A percentile compares a stretch with the other conserved stretches of the same genome.
phyloP scores from a whole-genome alignment of 2,329 filamentous ascomycete species.

The Parafenestella ontariensis region DNA sequence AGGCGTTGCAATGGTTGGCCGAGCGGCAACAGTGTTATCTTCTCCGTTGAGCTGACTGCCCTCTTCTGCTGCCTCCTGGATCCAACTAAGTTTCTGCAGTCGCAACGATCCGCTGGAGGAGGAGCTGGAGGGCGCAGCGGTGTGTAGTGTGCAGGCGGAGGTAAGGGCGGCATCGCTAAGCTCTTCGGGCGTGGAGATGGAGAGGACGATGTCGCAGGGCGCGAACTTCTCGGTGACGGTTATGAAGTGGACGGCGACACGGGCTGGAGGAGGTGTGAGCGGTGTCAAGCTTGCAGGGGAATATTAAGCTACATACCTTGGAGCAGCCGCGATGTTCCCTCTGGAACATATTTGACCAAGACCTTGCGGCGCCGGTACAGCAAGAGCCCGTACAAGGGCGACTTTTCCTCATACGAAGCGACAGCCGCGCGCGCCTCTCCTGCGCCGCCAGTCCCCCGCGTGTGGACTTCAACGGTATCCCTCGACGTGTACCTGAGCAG shows the following conservation, averaged over 20 bases:
- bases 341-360: slow-evolving; percentile 89
- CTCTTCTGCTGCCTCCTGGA: slow-evolving; percentile 91
- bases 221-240: slow-evolving; percentile 72
- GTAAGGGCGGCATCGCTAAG: slow-evolving; percentile 88
- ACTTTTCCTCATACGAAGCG: slow-evolving; percentile 79
- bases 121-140: slow-evolving; percentile 82
- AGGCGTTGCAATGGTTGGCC: slow-evolving; percentile 30
- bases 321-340: slow-evolving; percentile 86
- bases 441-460: slow-evolving; percentile 80
- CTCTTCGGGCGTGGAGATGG: slow-evolving; percentile 76
- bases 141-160: slow-evolving; percentile 86
- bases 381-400: slow-evolving; percentile 90
- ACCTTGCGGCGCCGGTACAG: slow-evolving; percentile 90
- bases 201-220: slow-evolving; percentile 85
- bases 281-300: not conserved
- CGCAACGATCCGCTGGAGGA: slow-evolving; percentile 81
- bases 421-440: slow-evolving; percentile 82
- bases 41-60: slow-evolving; percentile 48
- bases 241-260: slow-evolving; percentile 75
- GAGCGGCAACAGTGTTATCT: slow-evolving; percentile 19
- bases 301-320: slow-evolving; percentile 73
- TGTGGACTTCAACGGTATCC: slow-evolving; percentile 83
- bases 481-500: slow-evolving; percentile 88
- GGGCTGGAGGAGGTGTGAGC: slow-evolving; percentile 64
- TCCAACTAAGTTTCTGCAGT: slow-evolving; percentile 82